Conservation (phyloP, 2,329 filamentous ascomycete species). For the Beauveria pseudobassiana region DNA sequence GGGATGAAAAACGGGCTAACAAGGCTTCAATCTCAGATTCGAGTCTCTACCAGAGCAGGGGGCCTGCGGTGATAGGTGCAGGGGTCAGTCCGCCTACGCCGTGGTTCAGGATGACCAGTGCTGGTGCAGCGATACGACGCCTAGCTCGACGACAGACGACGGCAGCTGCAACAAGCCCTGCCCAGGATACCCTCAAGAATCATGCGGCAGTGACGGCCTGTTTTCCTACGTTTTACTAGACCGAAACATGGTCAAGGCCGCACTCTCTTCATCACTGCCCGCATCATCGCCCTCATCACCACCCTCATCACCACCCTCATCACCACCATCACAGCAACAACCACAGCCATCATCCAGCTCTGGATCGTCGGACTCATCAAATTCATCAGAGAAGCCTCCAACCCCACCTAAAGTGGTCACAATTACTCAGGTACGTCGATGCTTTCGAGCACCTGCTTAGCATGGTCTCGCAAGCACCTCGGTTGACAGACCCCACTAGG, state of each 20-base stretch:
- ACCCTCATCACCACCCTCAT: neutral
- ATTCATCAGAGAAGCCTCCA: neutral
- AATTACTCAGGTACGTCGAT: neutral
- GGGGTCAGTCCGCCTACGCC: neutral
- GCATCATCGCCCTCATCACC: neutral
- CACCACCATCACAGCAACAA: neutral
- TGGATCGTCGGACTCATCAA: neutral
- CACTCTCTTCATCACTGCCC: neutral
- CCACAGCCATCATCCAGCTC: neutral
- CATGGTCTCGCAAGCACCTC: no score
- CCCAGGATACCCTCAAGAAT: neutral
- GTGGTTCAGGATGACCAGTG: slow-evolving; percentile 1
- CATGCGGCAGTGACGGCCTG: neutral
- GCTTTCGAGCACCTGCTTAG: no score
- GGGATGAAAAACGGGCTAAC: neutral
- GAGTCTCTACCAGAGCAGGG: neutral
- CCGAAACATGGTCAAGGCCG: neutral
- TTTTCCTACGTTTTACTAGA: slow-evolving; percentile 1
- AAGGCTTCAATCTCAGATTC: neutral
- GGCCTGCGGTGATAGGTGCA: neutral
- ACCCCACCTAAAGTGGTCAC: neutral
- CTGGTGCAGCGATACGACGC: slow-evolving; percentile 4
- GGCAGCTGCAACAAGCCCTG: neutral
- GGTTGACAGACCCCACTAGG: no score
- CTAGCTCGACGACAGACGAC: neutral